phyloP scores from a whole-genome alignment of 768 basidiomycete species.

The Crucibulum laeve region DNA sequence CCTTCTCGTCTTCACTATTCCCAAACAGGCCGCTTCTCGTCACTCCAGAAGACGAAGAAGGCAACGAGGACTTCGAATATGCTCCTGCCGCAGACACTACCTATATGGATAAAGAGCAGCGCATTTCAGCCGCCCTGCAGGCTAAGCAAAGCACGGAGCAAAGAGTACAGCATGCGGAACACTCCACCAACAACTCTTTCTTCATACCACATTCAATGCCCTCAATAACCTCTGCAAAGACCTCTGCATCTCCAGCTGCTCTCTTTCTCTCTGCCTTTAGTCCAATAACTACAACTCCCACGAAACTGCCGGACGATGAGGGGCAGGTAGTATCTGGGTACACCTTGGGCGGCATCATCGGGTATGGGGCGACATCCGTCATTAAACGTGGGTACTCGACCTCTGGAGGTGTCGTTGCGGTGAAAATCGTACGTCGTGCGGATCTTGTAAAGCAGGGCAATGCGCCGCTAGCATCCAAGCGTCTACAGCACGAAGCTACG shows the following conservation, averaged over 20 bases:
- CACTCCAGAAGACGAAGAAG: no score
- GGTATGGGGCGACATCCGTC: conserved; percentile 77
- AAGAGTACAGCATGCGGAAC: not conserved
- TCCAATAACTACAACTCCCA: conserved; percentile 25
- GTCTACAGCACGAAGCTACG: conserved; percentile 64
- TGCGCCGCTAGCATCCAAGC: conserved; percentile 42
- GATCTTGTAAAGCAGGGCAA: conserved; percentile 51
- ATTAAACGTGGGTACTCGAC: conserved; percentile 65
- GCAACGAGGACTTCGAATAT: no score
- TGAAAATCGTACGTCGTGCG: conserved; percentile 73
- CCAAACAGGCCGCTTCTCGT: no score
- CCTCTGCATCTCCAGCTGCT: conserved; percentile 61
- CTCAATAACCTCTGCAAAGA: conserved; percentile 5
- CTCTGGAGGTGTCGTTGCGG: conserved; percentile 68
- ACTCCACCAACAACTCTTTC: conserved; percentile 23
- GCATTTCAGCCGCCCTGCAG: conserved; percentile 15
- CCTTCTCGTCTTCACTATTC: no score
- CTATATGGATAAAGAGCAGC: conserved; percentile 20
- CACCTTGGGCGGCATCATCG: conserved; percentile 70
- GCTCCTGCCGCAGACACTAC: no score
- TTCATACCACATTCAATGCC: conserved; percentile 21
- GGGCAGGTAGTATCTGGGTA: conserved; percentile 69
- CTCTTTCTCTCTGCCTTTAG: conserved; percentile 69
- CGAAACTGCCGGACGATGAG: conserved; percentile 54
- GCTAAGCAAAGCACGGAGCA: no score